Base-by-base conservation (phyloP, 192 early-diverging fungal species). In the Coemansia sp. region DNA sequence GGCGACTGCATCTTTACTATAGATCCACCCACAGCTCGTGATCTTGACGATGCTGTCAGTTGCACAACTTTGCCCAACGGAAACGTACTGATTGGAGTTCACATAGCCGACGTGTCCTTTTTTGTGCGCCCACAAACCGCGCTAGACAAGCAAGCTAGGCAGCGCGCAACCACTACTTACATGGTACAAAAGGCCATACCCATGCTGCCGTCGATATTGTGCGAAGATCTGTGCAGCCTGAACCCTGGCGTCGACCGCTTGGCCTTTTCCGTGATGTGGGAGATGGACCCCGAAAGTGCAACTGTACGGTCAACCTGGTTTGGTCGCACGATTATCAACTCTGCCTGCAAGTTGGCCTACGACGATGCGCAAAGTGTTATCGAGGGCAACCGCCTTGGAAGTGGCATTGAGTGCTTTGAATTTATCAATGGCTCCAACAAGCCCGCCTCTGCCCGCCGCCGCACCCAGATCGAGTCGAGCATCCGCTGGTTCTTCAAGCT, bases 61-160 rank as follows among this genome's bases (percentile, higher is more conserved):
- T 84, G 64, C 61, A 64, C 66, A 33, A 11, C 7, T 39, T 64
- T 85, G 41, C 76, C 76, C 18, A 75, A 75, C 50, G 76, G 73
- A 7, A 75, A 75, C 28, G 43, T 78, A 33, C 68, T 70, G 37
- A 26, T 76, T 12, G 88, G 89, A 14, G 89, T 91, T 47, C 89
- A 99, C 70, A 99, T 99, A 85, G 97, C 97, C 23, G 97, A 99
- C 81, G 95, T 97, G 10, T 92, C 93, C 3, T 88, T 92, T 68
- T 99, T 99, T 88, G 94, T 99, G 33, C 85, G 83, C 34, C 86
- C 87, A 6, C 78, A 83, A 21, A 90, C 89, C 26, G 85, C 90
- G 10, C 84, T 99, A 84, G 95, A 99, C 76, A 69, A 79, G 52
- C 92, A 97, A 66, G 97, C 97, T 0, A 82, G 85, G 20, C 74